A percentile compares a stretch with the other conserved stretches of the same genome.
Evolutionary conservation across 2,329 filamentous ascomycete species (phyloP).

Genomic region (Cordyceps sp.): DNA sequence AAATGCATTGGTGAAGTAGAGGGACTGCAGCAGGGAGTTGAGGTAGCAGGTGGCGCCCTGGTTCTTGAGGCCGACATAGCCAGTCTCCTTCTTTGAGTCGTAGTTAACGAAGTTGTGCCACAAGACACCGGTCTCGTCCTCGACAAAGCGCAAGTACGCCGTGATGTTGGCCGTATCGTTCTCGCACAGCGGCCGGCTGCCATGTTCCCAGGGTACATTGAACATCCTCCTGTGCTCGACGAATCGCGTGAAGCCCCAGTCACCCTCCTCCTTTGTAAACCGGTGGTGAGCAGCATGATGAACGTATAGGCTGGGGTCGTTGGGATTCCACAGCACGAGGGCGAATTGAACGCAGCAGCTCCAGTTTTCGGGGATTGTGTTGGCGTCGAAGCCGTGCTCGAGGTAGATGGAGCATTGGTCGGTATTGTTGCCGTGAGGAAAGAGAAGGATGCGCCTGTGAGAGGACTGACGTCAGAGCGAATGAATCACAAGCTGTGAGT

Average conservation of each 20-base stretch:
- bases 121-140: constrained; percentile 74
- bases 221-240: constrained; percentile 79
- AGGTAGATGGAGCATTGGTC: constrained; percentile 92
- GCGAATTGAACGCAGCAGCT: constrained; percentile 94
- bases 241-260: constrained; percentile 98
- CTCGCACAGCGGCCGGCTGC: constrained; percentile 55
- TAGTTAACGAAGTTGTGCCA: constrained; percentile 93
- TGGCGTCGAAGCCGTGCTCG: constrained; percentile 75
- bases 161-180: constrained; percentile 65
- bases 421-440: constrained; percentile 87
- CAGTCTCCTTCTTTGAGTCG: constrained; percentile 98
- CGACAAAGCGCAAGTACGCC: constrained; percentile 65
- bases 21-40: constrained; percentile 68
- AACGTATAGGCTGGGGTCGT: constrained; percentile 71
- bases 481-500: too few species aligned
- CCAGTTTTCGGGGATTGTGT: constrained; percentile 74
- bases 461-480: neutral
- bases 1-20: constrained; percentile 85
- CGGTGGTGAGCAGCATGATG: constrained; percentile 83
- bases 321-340: constrained; percentile 84
- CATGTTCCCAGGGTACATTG: constrained; percentile 56
- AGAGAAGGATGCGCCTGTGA: constrained; percentile 76
- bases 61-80: constrained; percentile 91
- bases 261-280: constrained; percentile 89
- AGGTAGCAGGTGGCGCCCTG: constrained; percentile 87